Evolutionary conservation across 78 protist genomes (phyloP), one percentile per base, ranked within the genome.

Genomic region (Isochrysis galbana): DNA sequence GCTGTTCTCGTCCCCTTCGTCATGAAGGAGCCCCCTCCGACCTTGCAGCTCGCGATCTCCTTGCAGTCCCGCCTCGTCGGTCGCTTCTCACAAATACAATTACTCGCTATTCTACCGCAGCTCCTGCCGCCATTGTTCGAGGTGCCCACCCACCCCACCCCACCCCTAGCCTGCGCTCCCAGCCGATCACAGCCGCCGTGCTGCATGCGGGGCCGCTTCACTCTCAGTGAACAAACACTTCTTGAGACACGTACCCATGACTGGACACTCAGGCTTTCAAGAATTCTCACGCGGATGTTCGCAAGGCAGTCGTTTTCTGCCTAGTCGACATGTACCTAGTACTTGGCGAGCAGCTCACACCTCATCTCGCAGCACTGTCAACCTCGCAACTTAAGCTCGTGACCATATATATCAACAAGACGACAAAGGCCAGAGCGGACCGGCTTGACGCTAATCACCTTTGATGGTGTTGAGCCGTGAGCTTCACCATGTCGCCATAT

Each of bases 341-440:
- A 0, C 67, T 91, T 23, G 84, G 84, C 48, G 86, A 72, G 45
- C 21, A 23, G 42, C 41, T 91, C 17, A 44, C 48, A 45, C 88
- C 93, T 3, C 47, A 44, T 70, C 74, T 91, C 26, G 3, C 87
- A 17, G 61, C 11, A 32, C 67, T 91, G 26, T 72, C 93, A 22
- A 41, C 93, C 32, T 51, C 93, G 70, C 93, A 91, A 48, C 89
- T 91, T 48, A 61, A 91, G 84, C 89, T 91, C 36, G 86, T 91
- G 29, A 70, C 88, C 51, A 51, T 91, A 51, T 91, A 91, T 47
- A 77, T 91, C 90, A 86, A 86, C 90, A 42, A 47, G 29, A 46
- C 89, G 11, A 14, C 87, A 23, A 78, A 78, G 87, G 48, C 87
- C 22, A 45, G 87, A 29, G 51, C 87, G 22, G 87, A 78, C 82